Evolutionary conservation across 2,329 filamentous ascomycete genomes (phyloP).

Genomic region (Bipolaris sorokiniana): DNA sequence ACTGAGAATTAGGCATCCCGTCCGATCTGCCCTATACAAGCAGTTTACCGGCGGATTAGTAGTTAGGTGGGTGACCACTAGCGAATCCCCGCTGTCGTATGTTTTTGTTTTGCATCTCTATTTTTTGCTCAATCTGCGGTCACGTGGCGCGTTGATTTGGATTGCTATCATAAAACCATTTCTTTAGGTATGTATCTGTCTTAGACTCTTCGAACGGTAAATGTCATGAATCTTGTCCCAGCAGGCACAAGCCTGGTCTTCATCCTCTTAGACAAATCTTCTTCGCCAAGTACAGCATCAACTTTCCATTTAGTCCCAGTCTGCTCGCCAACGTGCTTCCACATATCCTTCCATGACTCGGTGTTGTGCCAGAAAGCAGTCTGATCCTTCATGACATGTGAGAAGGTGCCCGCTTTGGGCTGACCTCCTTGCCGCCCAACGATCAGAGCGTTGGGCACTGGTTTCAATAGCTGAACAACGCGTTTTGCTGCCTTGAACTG

Average conservation of each 20-base stretch:
- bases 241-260: conserved; percentile 29
- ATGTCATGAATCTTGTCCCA: conserved; percentile 36
- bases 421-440: conserved; percentile 50
- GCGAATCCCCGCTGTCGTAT: no score
- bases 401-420: conserved; percentile 35
- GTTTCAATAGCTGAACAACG: conserved; percentile 43
- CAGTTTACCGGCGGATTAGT: no score
- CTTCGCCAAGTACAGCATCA: conserved; percentile 35
- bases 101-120: no score
- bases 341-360: conserved; percentile 47
- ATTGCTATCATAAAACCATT: no score
- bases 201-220: conserved; percentile 34
- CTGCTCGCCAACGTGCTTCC: conserved; percentile 49
- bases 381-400: conserved; percentile 21
- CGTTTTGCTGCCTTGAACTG: conserved; percentile 48
- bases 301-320: conserved; percentile 47
- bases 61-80: no score
- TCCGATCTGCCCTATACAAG: no score
- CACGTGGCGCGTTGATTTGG: neutral
- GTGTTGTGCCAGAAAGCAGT: conserved; percentile 48
- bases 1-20: no score
- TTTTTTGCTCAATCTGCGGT: no score
- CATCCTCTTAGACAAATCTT: conserved; percentile 29
- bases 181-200: no score
- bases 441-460: conserved; percentile 44